Evolutionary conservation across 2,329 filamentous ascomycete species (phyloP), one percentile per base, ranked within the genome.

Genomic region (Colletotrichum magnum): DNA sequence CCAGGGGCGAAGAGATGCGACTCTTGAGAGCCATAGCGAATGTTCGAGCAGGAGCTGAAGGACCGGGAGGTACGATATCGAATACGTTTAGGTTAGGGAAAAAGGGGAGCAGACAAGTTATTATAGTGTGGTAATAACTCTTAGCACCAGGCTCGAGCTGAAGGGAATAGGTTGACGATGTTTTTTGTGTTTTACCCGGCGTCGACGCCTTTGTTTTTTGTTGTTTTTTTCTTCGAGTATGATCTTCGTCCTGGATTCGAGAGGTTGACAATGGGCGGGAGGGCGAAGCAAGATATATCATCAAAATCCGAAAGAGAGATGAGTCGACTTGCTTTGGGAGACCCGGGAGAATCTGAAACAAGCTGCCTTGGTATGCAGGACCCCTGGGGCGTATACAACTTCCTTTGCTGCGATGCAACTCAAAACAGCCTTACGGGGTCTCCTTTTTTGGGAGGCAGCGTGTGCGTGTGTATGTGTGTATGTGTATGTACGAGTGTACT

Each of bases 1-100:
- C 89, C 65, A 92, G 84, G 15, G 89, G 89, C 58, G 88, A 86
- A 1, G 89, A 91, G 74, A 91, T 91, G 65, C 80, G 82, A 64
- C 84, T 80, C 79, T 89, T 91, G 75, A 87, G 81, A 47, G 82
- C 75, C 82, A 86, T 85, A 41, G 18, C 26, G 47, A 50, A 21
- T 21, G 47, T 18, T n/a, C 16, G 18, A 21, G 47, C 15, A 43
- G 16, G 41, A 43, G 41, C 18, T 47, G 75, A 70, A 74, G 77
- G 78, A 32, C 47, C n/a, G 24, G 36, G 18, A 32, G 36, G 28
- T 39, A 13, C 41, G 16, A n/a, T 15, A 43, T 43, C 41, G 41
- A 43, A 43, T 10, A 43, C 32, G 32, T 36, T 36, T 2, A 36
- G 3, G 32, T 5, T 39, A 18, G 36, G 36, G 36, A 5, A 43